Conservation (phyloP, 306 rosid species). For the Quercus dentata region DNA sequence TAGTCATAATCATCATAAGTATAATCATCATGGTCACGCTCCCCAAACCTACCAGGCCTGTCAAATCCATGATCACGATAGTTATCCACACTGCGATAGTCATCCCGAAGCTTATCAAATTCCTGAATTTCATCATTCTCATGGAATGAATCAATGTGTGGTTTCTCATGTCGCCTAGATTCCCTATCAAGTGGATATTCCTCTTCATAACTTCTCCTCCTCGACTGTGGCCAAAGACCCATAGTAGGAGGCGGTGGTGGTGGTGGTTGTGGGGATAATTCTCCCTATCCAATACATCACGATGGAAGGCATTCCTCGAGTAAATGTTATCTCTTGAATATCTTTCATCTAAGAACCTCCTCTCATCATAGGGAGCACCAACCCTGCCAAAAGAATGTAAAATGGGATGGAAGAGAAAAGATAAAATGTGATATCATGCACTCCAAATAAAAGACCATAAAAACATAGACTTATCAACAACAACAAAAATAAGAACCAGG, state of each 20-base stretch:
- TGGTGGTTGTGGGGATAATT: conserved; percentile 69
- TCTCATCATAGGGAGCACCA: conserved; percentile 76
- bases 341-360: conserved; percentile 82
- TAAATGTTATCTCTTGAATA: conserved; percentile 65
- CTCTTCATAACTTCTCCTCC: conserved; percentile 79
- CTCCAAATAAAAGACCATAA: conserved; percentile 7
- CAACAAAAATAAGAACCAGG: conserved; percentile 12
- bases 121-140: conserved; percentile 61
- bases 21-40: conserved; percentile 72
- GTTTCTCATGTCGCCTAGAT: conserved; percentile 70
- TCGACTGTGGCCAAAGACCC: conserved; percentile 79
- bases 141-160: conserved; percentile 57
- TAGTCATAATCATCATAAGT: conserved; percentile 73
- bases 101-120: conserved; percentile 73
- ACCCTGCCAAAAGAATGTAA: conserved; percentile 58
- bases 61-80: conserved; percentile 71
- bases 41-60: conserved; percentile 56
- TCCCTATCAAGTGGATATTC: conserved; percentile 73
- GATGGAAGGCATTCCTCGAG: conserved; percentile 70
- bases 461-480: not conserved
- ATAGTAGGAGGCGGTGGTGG: conserved; percentile 60
- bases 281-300: conserved; percentile 72
- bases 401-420: conserved; percentile 50
- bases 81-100: conserved; percentile 52
- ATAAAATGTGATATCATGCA: conserved; percentile 24